Percentiles rank a stretch among this genome's conserved stretches.
Evolutionary conservation across 2,329 filamentous ascomycete species (phyloP).

Genomic region (Myriosclerotinia duriaeana): DNA sequence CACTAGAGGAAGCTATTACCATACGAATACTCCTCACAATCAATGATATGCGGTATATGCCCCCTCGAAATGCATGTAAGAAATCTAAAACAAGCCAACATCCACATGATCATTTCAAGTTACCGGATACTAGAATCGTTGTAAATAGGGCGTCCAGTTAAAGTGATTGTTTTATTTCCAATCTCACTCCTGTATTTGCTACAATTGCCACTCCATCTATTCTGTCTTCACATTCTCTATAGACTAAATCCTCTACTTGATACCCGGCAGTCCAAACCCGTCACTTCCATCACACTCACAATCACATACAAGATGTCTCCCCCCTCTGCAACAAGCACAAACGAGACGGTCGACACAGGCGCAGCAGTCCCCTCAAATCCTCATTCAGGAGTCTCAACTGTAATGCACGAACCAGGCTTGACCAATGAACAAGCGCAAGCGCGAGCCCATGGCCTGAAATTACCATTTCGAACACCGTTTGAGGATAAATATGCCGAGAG

Average conservation of each 20-base stretch:
- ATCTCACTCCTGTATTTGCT: background rate
- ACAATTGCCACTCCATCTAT: too few species aligned
- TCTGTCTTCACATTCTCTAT: background rate
- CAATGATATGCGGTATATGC: too few species aligned
- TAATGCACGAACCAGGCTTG: constrained; percentile 32
- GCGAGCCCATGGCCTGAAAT: constrained; percentile 17
- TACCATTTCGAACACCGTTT: constrained; percentile 30
- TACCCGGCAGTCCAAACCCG: background rate
- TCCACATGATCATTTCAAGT: background rate
- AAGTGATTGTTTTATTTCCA: background rate
- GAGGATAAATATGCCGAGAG: constrained; percentile 41
- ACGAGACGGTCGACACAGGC: background rate
- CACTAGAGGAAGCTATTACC: background rate
- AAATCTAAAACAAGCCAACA: background rate
- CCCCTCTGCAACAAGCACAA: background rate
- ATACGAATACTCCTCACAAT: constrained; percentile 9
- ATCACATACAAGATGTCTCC: background rate
- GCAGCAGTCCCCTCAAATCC: background rate
- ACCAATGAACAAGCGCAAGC: constrained; percentile 27
- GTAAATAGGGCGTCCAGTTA: background rate
- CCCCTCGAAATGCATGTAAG: background rate
- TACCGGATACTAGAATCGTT: background rate
- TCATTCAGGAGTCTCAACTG: background rate
- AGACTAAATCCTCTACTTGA: background rate
- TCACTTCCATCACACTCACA: background rate